A percentile compares a stretch with the other conserved stretches of the same genome.
phyloP scores from a whole-genome alignment of 2,329 filamentous ascomycete genomes.

The Scedosporium minutisporum region DNA sequence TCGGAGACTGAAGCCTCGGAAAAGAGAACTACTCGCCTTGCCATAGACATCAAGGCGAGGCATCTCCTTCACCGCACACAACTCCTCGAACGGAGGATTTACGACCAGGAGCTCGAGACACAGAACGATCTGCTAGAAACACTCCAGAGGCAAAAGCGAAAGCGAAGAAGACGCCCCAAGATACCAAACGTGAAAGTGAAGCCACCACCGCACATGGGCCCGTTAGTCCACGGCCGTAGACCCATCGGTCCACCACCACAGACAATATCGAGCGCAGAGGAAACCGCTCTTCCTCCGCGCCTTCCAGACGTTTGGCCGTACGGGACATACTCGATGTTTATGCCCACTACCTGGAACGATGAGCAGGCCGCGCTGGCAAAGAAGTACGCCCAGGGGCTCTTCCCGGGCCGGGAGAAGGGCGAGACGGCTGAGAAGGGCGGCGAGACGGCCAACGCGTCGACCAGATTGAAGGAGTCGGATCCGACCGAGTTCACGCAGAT shows the following conservation, averaged over 20 bases:
- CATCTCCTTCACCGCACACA: neutral
- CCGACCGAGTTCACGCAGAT: neutral
- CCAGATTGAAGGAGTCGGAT: neutral
- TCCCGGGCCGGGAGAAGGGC: neutral
- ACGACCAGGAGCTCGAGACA: neutral
- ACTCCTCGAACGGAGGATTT: neutral
- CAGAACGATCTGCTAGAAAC: neutral
- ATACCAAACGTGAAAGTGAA: neutral
- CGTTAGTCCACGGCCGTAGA: neutral
- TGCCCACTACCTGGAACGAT: neutral
- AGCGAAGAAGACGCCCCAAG: neutral
- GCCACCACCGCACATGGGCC: neutral
- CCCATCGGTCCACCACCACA: neutral
- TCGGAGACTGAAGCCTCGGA: too few relatives aligned
- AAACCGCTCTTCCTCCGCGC: neutral
- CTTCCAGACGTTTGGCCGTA: slow-evolving; percentile 3
- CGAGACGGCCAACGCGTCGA: too few relatives aligned
- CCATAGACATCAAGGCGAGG: neutral
- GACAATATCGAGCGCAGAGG: neutral
- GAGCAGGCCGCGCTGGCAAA: neutral
- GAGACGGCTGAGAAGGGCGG: too few relatives aligned
- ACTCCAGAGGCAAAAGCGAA: neutral
- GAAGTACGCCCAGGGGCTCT: neutral
- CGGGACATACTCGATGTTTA: slow-evolving; percentile 4
- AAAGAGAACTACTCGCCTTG: too few relatives aligned